Conservation (phyloP, 768 basidiomycete genomes). For the Xerocomus brunneocitrinus region DNA sequence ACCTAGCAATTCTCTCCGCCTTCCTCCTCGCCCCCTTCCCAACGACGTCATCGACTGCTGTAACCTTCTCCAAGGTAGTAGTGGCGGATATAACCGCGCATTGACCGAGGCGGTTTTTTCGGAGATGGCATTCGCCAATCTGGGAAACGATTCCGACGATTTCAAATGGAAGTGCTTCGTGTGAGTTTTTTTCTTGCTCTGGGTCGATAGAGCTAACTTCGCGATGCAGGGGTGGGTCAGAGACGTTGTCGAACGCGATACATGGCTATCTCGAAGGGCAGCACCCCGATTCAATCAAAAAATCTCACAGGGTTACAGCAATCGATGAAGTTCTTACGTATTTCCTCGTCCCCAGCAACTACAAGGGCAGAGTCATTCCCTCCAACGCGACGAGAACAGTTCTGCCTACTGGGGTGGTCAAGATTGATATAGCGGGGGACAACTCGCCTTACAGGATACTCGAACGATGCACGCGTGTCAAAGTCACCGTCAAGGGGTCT, state of each 20-base stretch:
- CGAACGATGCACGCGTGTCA: background rate
- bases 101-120: background rate
- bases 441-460: background rate
- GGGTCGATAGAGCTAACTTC: background rate
- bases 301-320: conserved; percentile 14
- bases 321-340: conserved; percentile 9
- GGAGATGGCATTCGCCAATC: background rate
- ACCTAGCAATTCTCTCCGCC: conserved; percentile 1
- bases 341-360: conserved; percentile 1
- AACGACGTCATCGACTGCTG: conserved; percentile 24
- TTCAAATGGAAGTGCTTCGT: background rate
- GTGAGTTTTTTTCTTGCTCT: background rate
- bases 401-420: background rate
- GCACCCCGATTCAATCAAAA: conserved; percentile 6
- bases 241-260: conserved; percentile 20
- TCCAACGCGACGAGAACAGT: background rate
- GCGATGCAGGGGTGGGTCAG: conserved; percentile 18
- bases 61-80: background rate
- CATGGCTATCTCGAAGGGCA: conserved; percentile 5
- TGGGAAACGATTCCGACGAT: background rate
- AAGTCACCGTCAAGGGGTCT: conserved; percentile 5
- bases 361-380: background rate
- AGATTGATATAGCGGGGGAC: background rate
- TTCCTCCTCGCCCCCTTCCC: conserved; percentile 7
- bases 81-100: background rate